These are phyloP conservation scores for Paecilomyces dactylethromorphus DNA, from an alignment of 2,329 filamentous ascomycete genomes.

Conservation along the genomic window DNA sequence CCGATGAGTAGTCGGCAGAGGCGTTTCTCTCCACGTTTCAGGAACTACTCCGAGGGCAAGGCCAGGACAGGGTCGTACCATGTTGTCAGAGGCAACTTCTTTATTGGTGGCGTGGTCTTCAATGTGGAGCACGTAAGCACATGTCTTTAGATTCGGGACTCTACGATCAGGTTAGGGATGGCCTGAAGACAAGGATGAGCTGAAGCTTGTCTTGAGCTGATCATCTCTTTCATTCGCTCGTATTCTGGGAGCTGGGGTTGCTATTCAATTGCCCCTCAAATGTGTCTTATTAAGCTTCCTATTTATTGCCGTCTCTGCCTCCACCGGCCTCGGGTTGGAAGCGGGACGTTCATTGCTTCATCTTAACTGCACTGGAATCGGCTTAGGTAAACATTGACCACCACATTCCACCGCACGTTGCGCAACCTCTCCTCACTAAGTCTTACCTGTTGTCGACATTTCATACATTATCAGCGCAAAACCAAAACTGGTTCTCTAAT, in stretches of 20 bases:
- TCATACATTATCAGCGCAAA: neutral
- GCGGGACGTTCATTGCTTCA: neutral
- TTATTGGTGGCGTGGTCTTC: neutral
- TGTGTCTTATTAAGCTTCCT: neutral
- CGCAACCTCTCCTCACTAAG: constrained; percentile 23
- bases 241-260: neutral
- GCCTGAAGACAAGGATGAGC: neutral
- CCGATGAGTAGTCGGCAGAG: neutral
- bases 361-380: constrained; percentile 15
- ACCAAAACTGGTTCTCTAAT: neutral
- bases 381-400: constrained; percentile 23
- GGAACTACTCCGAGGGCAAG: neutral
- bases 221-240: neutral
- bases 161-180: neutral
- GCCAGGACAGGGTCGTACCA: neutral
- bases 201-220: neutral
- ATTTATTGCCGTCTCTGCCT: neutral
- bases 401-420: constrained; percentile 9
- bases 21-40: neutral
- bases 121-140: neutral
- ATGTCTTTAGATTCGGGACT: neutral
- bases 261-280: neutral
- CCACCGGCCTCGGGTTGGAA: neutral
- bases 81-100: neutral
- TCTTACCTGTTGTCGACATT: constrained; percentile 4